Evolutionary conservation across 306 rosid genomes (phyloP), one percentile per base, ranked within the genome.

Genomic region (Ochetophila trinervis): DNA sequence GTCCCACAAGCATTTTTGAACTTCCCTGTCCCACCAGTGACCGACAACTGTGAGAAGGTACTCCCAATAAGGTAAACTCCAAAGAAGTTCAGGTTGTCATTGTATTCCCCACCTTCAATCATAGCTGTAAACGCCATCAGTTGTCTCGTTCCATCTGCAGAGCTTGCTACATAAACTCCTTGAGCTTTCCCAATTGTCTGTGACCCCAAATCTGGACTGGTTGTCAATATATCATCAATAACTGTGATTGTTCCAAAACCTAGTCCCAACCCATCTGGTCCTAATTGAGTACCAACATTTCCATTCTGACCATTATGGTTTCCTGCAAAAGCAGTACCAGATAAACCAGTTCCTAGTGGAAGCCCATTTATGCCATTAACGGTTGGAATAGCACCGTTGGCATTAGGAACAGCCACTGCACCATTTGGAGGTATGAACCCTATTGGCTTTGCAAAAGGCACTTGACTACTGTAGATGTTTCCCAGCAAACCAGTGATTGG

Each of bases 91-190:
- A 90, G 75, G 71, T 86, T 90, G 57, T 90, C 97, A 20, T 91
- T 91, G 62, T 87, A 93, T 59, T 93, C 96, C 52, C 99, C 99
- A 74, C 97, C 96, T 82, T 88, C 99, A 66, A 93, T 69, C 79
- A 90, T 30, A 17, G 91, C 96, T 7, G 99, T 93, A 48, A 93
- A 90, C 4, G 84, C 81, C 96, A 93, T 93, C 86, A 93, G 83
- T 81, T 93, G 99, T 44, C 88, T 73, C 37, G 78, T 67, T 69
- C 97, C 97, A 79, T 93, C 91, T 5, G 90, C 96, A 1, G 97
- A 90, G 78, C 99, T 93, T 24, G 97, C 99, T 62, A 90, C 86
- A 66, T 93, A 93, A 17, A 93, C 87, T 10, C 96, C 99, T 66
- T 90, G 91, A 37, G 94, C 97, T 76, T 78, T 83, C 21, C 97